A percentile compares a stretch with the other conserved stretches of the same genome.
Evolutionary conservation across 345 rosid species (phyloP).

Genomic region (Gynandropsis gynandra): DNA sequence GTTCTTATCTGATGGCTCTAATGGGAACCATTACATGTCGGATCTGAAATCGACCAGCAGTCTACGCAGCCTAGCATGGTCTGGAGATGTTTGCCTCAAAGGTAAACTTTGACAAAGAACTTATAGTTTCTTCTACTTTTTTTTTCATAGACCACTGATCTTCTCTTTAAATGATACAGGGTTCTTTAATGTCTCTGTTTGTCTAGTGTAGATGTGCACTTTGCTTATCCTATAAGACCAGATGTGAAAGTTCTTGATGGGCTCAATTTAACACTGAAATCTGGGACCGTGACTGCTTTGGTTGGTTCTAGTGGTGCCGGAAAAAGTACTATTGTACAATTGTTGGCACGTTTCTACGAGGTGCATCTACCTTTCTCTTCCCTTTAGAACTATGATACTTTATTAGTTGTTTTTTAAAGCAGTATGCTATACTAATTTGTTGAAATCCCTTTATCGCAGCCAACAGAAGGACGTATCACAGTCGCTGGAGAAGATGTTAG

Average conservation of each 20-base stretch:
- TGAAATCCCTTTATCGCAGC: conserved; percentile 44
- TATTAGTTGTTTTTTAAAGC: conserved; percentile 6
- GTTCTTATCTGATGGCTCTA: conserved; percentile 45
- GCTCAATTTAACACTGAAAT: conserved; percentile 57
- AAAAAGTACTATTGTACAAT: conserved; percentile 90
- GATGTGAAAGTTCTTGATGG: conserved; percentile 68
- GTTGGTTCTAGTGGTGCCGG: conserved; percentile 98
- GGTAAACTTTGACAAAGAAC: conserved; percentile 35
- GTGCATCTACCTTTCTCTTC: conserved; percentile 26
- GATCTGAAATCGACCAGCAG: conserved; percentile 51
- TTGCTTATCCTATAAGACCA: conserved; percentile 84
- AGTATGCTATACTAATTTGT: conserved; percentile 13
- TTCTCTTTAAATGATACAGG: neutral
- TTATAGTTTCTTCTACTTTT: neutral
- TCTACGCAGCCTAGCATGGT: conserved; percentile 62
- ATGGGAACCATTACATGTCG: conserved; percentile 60
- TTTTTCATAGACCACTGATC: neutral
- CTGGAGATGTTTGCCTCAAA: conserved; percentile 77
- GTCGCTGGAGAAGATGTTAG: conserved; percentile 89
- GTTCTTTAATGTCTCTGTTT: conserved; percentile 7
- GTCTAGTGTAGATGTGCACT: conserved; percentile 63
- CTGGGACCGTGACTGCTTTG: conserved; percentile 84
- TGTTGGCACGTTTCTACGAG: conserved; percentile 93
- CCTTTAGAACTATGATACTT: neutral
- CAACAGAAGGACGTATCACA: conserved; percentile 76